Conservation (phyloP, 2,329 filamentous ascomycete genomes). For the Fusarium xyrophilum region DNA sequence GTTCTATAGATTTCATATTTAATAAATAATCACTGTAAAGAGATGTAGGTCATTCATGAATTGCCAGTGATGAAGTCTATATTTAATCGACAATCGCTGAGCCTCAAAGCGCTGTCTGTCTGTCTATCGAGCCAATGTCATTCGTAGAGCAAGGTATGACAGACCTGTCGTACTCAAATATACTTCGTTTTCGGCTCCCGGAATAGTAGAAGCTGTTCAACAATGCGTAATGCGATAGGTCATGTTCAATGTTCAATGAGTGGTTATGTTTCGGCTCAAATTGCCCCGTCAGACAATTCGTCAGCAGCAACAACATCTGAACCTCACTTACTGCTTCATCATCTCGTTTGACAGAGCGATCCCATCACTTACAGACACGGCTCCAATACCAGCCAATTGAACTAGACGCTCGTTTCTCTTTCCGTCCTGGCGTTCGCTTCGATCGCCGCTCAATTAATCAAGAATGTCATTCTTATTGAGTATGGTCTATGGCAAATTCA, state of each 20-base stretch:
- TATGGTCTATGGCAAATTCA: conserved; percentile 26
- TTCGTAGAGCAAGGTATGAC: neutral
- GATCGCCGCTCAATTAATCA: neutral
- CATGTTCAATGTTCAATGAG: neutral
- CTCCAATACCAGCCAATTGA: neutral
- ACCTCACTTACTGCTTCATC: neutral
- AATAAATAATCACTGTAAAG: neutral
- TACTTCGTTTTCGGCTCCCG: neutral
- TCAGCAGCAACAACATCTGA: neutral
- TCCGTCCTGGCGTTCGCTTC: neutral
- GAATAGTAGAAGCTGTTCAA: neutral
- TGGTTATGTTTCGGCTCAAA: neutral
- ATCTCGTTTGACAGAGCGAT: neutral
- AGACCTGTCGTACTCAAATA: neutral
- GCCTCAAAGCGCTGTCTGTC: neutral
- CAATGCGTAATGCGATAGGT: neutral
- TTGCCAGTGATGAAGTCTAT: neutral
- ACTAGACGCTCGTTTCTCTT: neutral
- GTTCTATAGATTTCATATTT: neutral
- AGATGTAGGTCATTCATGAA: too few species aligned
- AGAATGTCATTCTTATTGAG: conserved; percentile 10
- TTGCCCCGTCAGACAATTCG: neutral
- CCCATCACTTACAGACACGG: neutral
- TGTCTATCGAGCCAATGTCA: neutral
- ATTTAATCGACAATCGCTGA: too few species aligned